Evolutionary conservation across 768 basidiomycete genomes (phyloP).

Genomic region (Pisolithus albus): DNA sequence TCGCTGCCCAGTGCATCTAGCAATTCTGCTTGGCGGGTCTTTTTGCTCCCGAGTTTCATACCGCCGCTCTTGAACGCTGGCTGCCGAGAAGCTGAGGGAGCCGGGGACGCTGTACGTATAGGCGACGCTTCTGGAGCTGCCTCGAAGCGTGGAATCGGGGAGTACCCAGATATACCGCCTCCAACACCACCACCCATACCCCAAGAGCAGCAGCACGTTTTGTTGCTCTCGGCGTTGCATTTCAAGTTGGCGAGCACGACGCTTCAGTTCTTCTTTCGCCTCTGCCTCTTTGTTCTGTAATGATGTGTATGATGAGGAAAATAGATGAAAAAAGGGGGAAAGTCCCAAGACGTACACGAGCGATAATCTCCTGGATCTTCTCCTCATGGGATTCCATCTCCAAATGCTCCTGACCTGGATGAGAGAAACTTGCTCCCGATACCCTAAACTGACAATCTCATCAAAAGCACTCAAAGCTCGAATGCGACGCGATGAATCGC

Average conservation of each 20-base stretch:
- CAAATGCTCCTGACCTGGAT: constrained; percentile 72
- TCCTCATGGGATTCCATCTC: constrained; percentile 93
- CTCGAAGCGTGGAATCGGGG: constrained; percentile 67
- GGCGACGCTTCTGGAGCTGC: constrained; percentile 43
- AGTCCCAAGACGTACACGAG: constrained; percentile 47
- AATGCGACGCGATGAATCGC: constrained; percentile 86
- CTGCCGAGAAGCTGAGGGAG: constrained; percentile 44
- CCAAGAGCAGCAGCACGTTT: constrained; percentile 52
- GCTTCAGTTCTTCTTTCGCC: constrained; percentile 97
- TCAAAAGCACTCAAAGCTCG: constrained; percentile 94
- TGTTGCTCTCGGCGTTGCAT: constrained; percentile 96
- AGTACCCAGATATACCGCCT: constrained; percentile 63
- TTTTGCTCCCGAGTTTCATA: constrained; percentile 95
- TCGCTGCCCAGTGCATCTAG: constrained; percentile 84
- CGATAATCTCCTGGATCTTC: constrained; percentile 97
- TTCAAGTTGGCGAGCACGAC: constrained; percentile 95
- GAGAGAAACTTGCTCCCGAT: constrained; percentile 69
- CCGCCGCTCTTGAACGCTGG: constrained; percentile 91
- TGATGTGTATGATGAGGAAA: not conserved
- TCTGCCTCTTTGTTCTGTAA: constrained; percentile 95
- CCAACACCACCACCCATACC: constrained; percentile 44
- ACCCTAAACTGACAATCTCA: constrained; percentile 90
- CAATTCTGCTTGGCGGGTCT: constrained; percentile 82
- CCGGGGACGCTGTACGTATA: constrained; percentile 36
- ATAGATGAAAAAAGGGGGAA: not conserved